Percentiles rank a stretch among this genome's conserved stretches.
These are phyloP conservation scores for Alternaria consortialis DNA, from an alignment of 2,329 filamentous ascomycete species.

Conservation along the genomic window DNA sequence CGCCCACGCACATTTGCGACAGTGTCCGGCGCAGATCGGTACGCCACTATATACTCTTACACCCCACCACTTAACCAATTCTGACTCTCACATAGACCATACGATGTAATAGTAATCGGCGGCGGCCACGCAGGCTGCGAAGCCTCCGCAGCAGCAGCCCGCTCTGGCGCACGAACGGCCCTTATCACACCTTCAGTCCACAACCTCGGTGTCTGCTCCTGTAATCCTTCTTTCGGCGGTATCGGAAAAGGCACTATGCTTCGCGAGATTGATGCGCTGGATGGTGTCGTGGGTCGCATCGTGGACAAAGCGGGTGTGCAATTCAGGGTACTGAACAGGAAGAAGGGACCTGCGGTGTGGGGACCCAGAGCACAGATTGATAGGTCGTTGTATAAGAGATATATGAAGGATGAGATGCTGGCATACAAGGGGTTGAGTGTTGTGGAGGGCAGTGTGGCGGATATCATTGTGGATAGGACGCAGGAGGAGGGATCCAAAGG, in stretches of 20 bases:
- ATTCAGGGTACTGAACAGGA: constrained; percentile 86
- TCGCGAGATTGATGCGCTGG: constrained; percentile 92
- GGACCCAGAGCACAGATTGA: constrained; percentile 97
- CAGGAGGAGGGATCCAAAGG: constrained; percentile 56
- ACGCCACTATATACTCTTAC: neutral
- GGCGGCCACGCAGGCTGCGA: constrained; percentile 96
- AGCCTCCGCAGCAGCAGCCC: constrained; percentile 88
- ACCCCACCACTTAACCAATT: neutral
- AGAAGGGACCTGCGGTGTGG: constrained; percentile 96
- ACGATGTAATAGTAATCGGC: constrained; percentile 94
- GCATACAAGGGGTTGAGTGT: constrained; percentile 82
- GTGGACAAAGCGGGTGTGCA: constrained; percentile 96
- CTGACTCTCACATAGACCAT: constrained; percentile 63
- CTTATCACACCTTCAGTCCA: constrained; percentile 87
- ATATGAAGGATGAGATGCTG: constrained; percentile 88
- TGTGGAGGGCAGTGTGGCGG: constrained; percentile 86
- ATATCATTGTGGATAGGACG: constrained; percentile 79
- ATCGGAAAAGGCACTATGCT: constrained; percentile 98
- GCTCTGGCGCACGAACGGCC: constrained; percentile 86
- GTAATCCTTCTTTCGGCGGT: constrained; percentile 97
- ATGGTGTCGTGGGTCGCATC: constrained; percentile 85
- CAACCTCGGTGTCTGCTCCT: constrained; percentile 94
- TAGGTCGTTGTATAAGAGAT: constrained; percentile 82
- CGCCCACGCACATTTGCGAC: constrained; percentile 56
- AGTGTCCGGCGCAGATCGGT: constrained; percentile 51